phyloP scores from a whole-genome alignment of 331 rosid genomes.

The Telfairia occidentalis region DNA sequence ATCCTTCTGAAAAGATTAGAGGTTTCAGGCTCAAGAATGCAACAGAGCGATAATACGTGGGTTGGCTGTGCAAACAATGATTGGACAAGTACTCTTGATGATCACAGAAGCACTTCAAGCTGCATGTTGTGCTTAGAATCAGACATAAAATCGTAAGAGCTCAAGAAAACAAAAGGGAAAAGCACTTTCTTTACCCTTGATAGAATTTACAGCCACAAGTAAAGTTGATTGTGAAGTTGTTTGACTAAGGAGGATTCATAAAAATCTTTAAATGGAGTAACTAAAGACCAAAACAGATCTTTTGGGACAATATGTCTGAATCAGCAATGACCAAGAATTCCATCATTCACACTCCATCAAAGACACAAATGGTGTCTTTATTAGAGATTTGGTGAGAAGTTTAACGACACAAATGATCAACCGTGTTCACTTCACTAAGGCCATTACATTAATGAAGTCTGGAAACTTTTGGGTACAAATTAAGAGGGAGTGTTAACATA shows the following conservation, averaged over 20 bases:
- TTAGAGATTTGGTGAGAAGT: neutral
- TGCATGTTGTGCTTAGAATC: neutral
- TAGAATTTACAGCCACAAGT: neutral
- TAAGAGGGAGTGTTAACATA: neutral
- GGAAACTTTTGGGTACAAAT: neutral
- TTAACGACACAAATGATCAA: neutral
- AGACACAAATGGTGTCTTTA: too few species aligned
- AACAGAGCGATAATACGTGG: neutral
- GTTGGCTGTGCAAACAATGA: neutral
- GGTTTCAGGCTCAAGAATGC: neutral
- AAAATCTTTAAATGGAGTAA: neutral
- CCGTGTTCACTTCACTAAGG: neutral
- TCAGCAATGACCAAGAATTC: neutral
- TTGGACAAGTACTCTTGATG: neutral
- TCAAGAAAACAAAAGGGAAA: neutral
- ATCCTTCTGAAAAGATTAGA: neutral
- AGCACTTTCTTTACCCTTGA: neutral
- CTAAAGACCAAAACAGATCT: neutral
- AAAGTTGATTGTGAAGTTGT: neutral
- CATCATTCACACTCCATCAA: neutral
- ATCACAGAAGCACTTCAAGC: neutral
- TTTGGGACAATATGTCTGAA: neutral
- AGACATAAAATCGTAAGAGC: neutral
- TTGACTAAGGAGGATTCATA: neutral
- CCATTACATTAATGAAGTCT: neutral